Evolutionary conservation across 192 early-diverging fungal genomes (phyloP).

Genomic region (Coemansia reversa): DNA sequence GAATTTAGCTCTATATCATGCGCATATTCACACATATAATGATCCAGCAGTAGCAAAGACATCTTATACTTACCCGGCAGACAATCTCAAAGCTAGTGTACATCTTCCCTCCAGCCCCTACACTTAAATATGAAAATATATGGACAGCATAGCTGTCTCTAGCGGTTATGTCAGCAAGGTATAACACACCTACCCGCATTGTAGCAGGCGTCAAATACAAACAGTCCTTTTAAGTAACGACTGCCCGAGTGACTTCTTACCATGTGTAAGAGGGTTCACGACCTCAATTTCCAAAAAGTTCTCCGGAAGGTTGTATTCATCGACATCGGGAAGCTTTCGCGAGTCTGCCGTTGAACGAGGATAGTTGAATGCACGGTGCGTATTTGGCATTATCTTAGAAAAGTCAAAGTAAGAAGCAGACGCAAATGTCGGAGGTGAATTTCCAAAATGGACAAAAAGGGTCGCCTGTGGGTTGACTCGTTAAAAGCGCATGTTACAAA

Average conservation of each 20-base stretch:
- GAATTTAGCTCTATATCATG: not conserved
- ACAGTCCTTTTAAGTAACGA: not conserved
- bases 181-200: not conserved
- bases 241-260: conserved; percentile 14
- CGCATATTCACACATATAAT: not conserved
- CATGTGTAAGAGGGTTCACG: conserved; percentile 80
- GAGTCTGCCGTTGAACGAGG: conserved; percentile 1
- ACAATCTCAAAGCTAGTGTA: conserved; percentile 97
- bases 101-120: conserved; percentile 70
- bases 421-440: conserved; percentile 1
- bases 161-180: not conserved
- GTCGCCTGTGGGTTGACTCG: not conserved
- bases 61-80: conserved; percentile 54
- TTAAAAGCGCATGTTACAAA: not conserved
- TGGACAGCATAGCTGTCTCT: not conserved
- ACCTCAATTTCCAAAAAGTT: conserved; percentile 98
- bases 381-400: not conserved
- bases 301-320: conserved; percentile 85
- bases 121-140: not conserved
- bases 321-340: conserved; percentile 41
- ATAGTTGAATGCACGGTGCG: not conserved
- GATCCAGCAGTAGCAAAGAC: not conserved
- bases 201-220: not conserved
- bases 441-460: not conserved
- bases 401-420: not conserved